phyloP scores from a whole-genome alignment of 2,329 filamentous ascomycete species.

The Trichoderma sp. region DNA sequence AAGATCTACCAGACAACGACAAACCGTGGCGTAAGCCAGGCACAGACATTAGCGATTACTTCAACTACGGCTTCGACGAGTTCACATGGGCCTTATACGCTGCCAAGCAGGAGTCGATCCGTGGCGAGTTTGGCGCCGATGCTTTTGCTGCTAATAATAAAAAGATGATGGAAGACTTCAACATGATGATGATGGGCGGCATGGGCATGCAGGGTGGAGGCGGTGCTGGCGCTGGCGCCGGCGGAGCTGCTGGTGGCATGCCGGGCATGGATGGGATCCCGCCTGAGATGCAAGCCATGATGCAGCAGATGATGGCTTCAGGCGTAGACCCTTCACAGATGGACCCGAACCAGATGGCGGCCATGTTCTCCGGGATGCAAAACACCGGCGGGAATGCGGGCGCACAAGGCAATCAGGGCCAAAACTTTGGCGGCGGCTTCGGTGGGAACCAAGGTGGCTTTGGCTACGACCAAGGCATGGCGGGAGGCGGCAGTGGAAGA shows the following conservation, averaged over 20 bases:
- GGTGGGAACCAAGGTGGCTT: conserved; percentile 53
- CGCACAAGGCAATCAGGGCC: conserved; percentile 48
- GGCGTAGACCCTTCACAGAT: conserved; percentile 66
- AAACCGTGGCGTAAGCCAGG: conserved; percentile 96
- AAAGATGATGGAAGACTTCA: conserved; percentile 73
- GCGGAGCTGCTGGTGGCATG: conserved; percentile 40
- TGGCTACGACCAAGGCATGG: conserved; percentile 49
- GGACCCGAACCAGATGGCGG: conserved; percentile 56
- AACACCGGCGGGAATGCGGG: conserved; percentile 42
- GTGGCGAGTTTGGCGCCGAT: conserved; percentile 70
- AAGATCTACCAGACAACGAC: conserved; percentile 72
- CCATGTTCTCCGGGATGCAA: conserved; percentile 60
- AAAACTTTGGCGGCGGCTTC: conserved; percentile 52
- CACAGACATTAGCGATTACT: conserved; percentile 93
- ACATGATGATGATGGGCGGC: conserved; percentile 65
- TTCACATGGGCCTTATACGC: conserved; percentile 97
- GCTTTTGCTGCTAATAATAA: conserved; percentile 63
- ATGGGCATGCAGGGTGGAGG: conserved; percentile 40
- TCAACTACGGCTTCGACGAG: conserved; percentile 98
- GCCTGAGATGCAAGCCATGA: conserved; percentile 65
- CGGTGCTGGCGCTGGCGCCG: conserved; percentile 34
- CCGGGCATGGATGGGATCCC: conserved; percentile 61
- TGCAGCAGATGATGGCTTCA: conserved; percentile 66
- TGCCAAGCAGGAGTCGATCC: conserved; percentile 76
- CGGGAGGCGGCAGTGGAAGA: conserved; percentile 35